Conservation (phyloP, 1,139 yeast genomes). For the Saccharomyces hybrid region DNA sequence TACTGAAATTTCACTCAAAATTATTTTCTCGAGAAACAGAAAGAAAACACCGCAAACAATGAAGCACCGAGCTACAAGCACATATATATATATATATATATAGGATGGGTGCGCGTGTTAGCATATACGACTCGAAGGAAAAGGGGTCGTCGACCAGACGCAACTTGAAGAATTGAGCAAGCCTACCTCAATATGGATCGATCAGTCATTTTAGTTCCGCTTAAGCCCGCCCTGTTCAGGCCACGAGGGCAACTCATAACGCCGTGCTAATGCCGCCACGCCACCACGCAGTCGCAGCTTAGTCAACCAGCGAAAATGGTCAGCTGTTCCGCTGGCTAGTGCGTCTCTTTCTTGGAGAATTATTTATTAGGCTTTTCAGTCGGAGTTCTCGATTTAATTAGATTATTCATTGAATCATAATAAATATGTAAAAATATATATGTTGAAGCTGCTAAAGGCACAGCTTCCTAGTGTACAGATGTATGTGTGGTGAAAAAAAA, state of each 20-base stretch:
- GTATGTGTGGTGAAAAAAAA: background rate
- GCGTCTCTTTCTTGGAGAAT: background rate
- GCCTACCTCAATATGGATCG: background rate
- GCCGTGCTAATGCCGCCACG: background rate
- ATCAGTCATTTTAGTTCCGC: background rate
- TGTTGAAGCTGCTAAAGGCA: background rate
- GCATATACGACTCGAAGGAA: background rate
- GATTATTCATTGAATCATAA: background rate
- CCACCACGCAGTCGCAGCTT: background rate
- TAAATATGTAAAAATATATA: background rate
- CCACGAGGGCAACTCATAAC: background rate
- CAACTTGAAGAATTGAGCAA: background rate
- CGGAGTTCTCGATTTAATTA: background rate
- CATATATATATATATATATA: background rate
- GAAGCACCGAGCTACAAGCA: background rate
- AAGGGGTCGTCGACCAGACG: background rate
- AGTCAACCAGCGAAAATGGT: background rate
- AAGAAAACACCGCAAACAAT: background rate
- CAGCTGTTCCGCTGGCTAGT: background rate
- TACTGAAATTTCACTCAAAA: background rate
- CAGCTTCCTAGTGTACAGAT: background rate
- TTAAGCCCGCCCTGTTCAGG: background rate
- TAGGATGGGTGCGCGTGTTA: background rate
- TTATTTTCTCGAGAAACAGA: background rate
- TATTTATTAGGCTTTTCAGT: background rate